Evolutionary conservation across 2,329 filamentous ascomycete genomes (phyloP).

Genomic region (Pseudocercospora macadamiae): DNA sequence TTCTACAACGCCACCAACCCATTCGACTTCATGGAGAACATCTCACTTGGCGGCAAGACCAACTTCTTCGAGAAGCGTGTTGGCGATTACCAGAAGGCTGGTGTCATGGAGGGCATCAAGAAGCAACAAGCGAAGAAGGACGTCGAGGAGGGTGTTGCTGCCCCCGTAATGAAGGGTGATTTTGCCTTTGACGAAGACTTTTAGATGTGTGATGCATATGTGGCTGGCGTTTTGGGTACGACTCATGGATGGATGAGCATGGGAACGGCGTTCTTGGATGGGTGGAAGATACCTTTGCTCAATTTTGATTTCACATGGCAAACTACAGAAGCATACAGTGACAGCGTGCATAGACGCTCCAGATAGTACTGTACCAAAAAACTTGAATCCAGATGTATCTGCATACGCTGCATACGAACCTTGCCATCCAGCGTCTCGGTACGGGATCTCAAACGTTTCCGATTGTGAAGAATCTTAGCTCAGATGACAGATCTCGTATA

Average conservation of each 20-base stretch:
- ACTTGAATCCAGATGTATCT: constrained; percentile 2
- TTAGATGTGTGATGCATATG: constrained; percentile 54
- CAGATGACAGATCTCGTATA: not conserved
- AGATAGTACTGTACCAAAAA: constrained; percentile 7
- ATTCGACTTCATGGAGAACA: constrained; percentile 99
- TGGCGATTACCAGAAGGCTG: constrained; percentile 98
- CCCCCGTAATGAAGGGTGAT: constrained; percentile 65
- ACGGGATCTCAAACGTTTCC: constrained; percentile 2
- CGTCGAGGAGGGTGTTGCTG: constrained; percentile 40
- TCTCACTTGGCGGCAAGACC: constrained; percentile 97
- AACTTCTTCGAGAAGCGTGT: constrained; percentile 99
- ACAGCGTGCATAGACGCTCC: constrained; percentile 16
- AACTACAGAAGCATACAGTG: constrained; percentile 11
- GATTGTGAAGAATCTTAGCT: not conserved
- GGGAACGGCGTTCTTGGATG: constrained; percentile 21
- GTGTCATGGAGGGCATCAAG: constrained; percentile 91
- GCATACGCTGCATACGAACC: not conserved
- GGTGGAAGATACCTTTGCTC: constrained; percentile 23
- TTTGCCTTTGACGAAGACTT: constrained; percentile 98
- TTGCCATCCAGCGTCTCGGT: not conserved
- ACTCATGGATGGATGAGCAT: constrained; percentile 17
- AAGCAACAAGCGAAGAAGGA: constrained; percentile 42
- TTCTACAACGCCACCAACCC: constrained; percentile 91
- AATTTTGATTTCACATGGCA: constrained; percentile 11
- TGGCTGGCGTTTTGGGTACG: constrained; percentile 14